Evolutionary conservation across 495 filamentous ascomycete genomes (phyloP).

Genomic region (Rostrohypoxylon terebratum): DNA sequence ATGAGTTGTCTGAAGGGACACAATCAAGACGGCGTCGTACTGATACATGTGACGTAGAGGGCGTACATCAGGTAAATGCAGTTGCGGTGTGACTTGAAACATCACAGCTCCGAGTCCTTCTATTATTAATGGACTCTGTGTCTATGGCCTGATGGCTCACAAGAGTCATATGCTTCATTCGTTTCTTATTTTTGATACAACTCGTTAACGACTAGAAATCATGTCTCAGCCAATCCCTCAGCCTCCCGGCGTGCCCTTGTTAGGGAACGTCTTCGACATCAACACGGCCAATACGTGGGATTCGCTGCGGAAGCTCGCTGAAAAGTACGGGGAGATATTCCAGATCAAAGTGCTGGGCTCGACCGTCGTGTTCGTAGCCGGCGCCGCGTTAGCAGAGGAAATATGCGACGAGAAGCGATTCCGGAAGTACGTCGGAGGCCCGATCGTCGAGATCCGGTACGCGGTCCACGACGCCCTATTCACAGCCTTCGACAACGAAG

Average conservation of each 20-base stretch:
- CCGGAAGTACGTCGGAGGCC: slow-evolving; percentile 67
- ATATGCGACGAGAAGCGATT: slow-evolving; percentile 77
- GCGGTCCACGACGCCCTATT: slow-evolving; percentile 74
- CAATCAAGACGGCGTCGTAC: slow-evolving; percentile 18
- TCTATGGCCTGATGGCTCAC: background rate
- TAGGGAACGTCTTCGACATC: slow-evolving; percentile 76
- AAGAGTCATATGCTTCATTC: background rate
- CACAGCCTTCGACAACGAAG: slow-evolving; percentile 71
- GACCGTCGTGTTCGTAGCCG: slow-evolving; percentile 57
- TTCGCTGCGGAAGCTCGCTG: slow-evolving; percentile 71
- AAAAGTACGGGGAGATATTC: slow-evolving; percentile 79
- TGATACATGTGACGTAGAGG: slow-evolving; percentile 35
- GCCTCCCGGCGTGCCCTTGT: slow-evolving; percentile 72
- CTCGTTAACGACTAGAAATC: slow-evolving; percentile 6
- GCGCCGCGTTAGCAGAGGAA: slow-evolving; percentile 72
- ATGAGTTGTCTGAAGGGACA: slow-evolving; percentile 31
- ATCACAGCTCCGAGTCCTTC: background rate
- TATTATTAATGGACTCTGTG: slow-evolving; percentile 32
- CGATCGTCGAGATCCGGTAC: slow-evolving; percentile 69
- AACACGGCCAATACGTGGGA: slow-evolving; percentile 70
- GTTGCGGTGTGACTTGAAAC: slow-evolving; percentile 24
- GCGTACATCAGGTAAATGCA: slow-evolving; percentile 5
- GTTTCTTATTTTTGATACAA: background rate
- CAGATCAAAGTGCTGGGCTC: slow-evolving; percentile 67
- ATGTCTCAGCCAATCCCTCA: slow-evolving; percentile 69